Conservation (phyloP, 164 flowering plant genomes). For the Piper betle region DNA sequence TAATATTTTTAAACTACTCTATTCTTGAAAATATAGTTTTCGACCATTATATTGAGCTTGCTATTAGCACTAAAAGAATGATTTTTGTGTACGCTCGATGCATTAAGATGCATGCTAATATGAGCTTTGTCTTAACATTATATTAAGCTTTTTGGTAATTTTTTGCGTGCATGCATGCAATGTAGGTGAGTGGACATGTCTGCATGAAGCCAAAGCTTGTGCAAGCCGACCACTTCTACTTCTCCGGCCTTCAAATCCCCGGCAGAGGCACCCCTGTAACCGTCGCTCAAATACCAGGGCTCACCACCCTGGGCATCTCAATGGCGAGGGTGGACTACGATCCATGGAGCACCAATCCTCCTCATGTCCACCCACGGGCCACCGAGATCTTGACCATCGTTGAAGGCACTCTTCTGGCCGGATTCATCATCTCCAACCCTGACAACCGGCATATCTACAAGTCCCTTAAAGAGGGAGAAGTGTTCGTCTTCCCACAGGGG, state of each 20-base stretch:
- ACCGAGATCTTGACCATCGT: conserved; percentile 3
- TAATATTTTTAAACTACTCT: too few species aligned
- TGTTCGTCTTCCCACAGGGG: conserved; percentile 4
- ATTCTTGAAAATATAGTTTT: too few species aligned
- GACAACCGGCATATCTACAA: conserved; percentile 1
- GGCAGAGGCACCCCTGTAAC: background rate
- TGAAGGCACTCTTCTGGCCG: background rate
- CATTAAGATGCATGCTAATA: too few species aligned
- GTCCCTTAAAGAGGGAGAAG: conserved; percentile 1
- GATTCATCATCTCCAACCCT: conserved; percentile 1
- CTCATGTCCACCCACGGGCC: conserved; percentile 2
- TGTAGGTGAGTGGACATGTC: conserved; percentile 4
- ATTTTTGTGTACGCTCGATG: too few species aligned
- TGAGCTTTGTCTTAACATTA: too few species aligned
- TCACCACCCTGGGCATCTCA: conserved; percentile 5
- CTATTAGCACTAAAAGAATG: background rate
- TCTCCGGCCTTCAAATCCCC: conserved; percentile 2
- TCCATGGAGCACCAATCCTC: conserved; percentile 2
- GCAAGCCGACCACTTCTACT: conserved; percentile 6
- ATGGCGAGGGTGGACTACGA: background rate
- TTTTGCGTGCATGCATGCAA: background rate
- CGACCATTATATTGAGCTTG: too few species aligned
- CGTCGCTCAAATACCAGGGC: conserved; percentile 1
- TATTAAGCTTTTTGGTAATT: background rate
- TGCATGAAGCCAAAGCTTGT: conserved; percentile 7